Conservation (phyloP, 2,329 filamentous ascomycete genomes). For the Beauveria medogensis region DNA sequence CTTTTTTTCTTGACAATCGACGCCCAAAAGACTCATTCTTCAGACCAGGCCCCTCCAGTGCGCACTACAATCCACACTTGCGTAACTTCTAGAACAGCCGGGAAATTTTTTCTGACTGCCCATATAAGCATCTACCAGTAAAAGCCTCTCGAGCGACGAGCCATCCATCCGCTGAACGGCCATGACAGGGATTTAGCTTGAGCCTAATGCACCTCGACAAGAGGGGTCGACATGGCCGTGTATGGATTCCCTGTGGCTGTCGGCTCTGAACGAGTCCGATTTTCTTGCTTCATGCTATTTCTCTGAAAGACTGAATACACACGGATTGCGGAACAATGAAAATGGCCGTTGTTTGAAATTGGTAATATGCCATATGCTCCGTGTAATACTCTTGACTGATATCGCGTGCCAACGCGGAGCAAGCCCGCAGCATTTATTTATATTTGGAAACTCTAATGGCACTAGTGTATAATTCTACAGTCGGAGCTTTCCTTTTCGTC, state of each 20-base stretch:
- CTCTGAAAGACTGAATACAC: not conserved
- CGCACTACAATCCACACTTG: not conserved
- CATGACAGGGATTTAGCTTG: conserved; percentile 4
- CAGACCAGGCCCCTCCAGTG: not conserved
- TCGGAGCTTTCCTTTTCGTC: not conserved
- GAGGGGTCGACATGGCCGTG: not conserved
- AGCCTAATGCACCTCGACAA: conserved; percentile 4
- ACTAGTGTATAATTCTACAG: not conserved
- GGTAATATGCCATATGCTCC: not conserved
- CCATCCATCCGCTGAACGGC: not conserved
- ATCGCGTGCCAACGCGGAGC: not conserved
- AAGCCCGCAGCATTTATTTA: not conserved
- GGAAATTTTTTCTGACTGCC: conserved; percentile 2
- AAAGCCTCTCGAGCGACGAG: too few relatives aligned
- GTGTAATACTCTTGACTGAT: not conserved
- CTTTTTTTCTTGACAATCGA: not conserved
- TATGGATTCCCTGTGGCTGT: not conserved
- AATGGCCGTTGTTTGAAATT: not conserved
- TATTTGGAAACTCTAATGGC: not conserved
- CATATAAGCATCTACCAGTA: too few relatives aligned
- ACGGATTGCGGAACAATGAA: not conserved
- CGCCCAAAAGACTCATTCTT: conserved; percentile 3
- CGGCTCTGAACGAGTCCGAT: not conserved
- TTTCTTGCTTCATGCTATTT: not conserved
- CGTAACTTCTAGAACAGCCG: conserved; percentile 4